phyloP scores from a whole-genome alignment of 371 early-diverging fungal species.

The Mortierella sp. region DNA sequence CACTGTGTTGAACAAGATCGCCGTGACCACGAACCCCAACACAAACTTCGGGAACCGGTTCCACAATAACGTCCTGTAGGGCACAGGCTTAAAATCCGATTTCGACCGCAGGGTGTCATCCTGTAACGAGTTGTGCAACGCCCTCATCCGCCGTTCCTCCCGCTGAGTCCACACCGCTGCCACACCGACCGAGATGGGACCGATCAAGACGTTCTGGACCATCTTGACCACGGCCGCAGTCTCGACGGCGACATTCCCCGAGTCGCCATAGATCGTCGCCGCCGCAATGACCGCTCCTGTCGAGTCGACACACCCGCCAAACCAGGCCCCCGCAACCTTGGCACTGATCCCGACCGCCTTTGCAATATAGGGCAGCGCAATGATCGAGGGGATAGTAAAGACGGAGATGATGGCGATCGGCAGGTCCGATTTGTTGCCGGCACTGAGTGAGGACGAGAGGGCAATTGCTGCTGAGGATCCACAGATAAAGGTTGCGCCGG shows the following conservation, averaged over 20 bases:
- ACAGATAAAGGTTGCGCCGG: slow-evolving; percentile 74
- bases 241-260: slow-evolving; percentile 63
- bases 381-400: slow-evolving; percentile 75
- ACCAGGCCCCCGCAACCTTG: slow-evolving; percentile 73
- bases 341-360: slow-evolving; percentile 59
- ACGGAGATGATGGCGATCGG: slow-evolving; percentile 76
- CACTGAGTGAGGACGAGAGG: slow-evolving; percentile 68
- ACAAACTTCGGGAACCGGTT: slow-evolving; percentile 76
- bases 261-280: slow-evolving; percentile 70
- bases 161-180: slow-evolving; percentile 71
- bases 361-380: slow-evolving; percentile 73
- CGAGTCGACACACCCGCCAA: slow-evolving; percentile 75
- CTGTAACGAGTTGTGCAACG: slow-evolving; percentile 30
- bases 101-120: slow-evolving; percentile 31
- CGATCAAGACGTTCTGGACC: slow-evolving; percentile 75
- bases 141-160: slow-evolving; percentile 58
- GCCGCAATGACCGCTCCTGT: slow-evolving; percentile 80
- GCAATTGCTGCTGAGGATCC: slow-evolving; percentile 77
- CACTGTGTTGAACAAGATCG: slow-evolving; percentile 70
- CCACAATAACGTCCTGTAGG: slow-evolving; percentile 63
- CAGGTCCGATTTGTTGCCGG: slow-evolving; percentile 69
- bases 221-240: slow-evolving; percentile 75
- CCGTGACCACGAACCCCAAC: slow-evolving; percentile 71
- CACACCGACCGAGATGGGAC: slow-evolving; percentile 69
- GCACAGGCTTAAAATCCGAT: slow-evolving; percentile 37